Conservation (phyloP, 1,284 basidiomycete species). For the Inonotus hispidus region DNA sequence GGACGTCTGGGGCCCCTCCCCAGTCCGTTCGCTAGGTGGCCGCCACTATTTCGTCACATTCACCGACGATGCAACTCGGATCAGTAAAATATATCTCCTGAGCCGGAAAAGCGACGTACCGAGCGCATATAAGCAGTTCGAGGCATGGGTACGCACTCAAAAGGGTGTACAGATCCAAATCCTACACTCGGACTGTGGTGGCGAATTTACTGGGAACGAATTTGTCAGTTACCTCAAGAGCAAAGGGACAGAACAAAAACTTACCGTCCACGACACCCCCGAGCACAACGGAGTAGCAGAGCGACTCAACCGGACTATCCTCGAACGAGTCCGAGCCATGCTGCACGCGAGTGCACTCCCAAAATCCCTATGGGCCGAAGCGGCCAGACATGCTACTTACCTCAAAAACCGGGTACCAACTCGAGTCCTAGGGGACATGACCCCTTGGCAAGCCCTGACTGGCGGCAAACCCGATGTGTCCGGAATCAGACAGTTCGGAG, state of each 20-base stretch:
- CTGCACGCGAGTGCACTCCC: slow-evolving; percentile 29
- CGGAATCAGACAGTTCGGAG: background rate
- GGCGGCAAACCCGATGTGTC: background rate
- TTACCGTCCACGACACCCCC: slow-evolving; percentile 32
- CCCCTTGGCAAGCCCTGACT: background rate
- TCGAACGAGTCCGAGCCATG: slow-evolving; percentile 29
- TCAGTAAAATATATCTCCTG: too few species aligned
- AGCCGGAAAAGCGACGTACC: too few species aligned
- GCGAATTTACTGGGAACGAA: too few species aligned
- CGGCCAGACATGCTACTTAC: background rate
- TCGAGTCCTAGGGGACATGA: background rate
- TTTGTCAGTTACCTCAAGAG: too few species aligned
- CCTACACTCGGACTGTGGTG: too few species aligned
- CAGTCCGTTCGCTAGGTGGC: too few species aligned
- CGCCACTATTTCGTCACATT: too few species aligned
- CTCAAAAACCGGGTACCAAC: background rate
- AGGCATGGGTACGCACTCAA: too few species aligned
- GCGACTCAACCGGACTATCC: slow-evolving; percentile 27
- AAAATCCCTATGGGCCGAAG: slow-evolving; percentile 28
- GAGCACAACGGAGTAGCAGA: slow-evolving; percentile 34
- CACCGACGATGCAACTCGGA: too few species aligned
- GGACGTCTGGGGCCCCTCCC: too few species aligned
- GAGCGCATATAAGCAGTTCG: too few species aligned
- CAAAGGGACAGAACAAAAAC: slow-evolving; percentile 26
- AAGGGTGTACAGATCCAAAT: too few species aligned